Evolutionary conservation across 2,329 filamentous ascomycete genomes (phyloP).

Genomic region (Fusarium keratoplasticum): DNA sequence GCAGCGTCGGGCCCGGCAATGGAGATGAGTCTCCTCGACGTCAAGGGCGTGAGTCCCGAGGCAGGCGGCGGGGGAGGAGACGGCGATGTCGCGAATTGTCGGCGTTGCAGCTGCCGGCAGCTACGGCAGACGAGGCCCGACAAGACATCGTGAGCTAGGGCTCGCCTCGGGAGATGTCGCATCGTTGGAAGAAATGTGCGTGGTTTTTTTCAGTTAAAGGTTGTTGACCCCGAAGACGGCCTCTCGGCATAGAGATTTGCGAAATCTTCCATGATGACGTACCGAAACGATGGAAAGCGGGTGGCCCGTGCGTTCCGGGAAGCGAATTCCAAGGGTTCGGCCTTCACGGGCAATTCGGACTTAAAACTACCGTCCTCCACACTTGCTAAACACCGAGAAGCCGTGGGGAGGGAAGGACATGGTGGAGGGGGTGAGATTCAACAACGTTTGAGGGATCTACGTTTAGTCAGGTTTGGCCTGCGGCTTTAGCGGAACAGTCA

Average conservation of each 20-base stretch:
- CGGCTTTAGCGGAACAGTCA: conserved; percentile 4
- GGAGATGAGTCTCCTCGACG: conserved; percentile 82
- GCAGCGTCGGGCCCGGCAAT: conserved; percentile 83
- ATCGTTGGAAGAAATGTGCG: conserved; percentile 26
- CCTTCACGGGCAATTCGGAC: conserved; percentile 28
- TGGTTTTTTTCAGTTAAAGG: conserved; percentile 9
- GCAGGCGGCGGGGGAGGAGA: conserved; percentile 56
- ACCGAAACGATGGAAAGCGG: conserved; percentile 1
- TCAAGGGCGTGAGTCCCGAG: conserved; percentile 66
- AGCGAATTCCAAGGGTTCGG: not conserved
- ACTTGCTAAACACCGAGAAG: conserved; percentile 5
- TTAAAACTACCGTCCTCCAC: conserved; percentile 6
- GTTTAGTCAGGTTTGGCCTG: not conserved
- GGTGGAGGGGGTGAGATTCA: not conserved
- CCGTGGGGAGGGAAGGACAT: not conserved
- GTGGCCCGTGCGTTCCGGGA: conserved; percentile 33
- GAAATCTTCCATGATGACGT: conserved; percentile 42
- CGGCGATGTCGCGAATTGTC: conserved; percentile 46
- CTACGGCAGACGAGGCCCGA: conserved; percentile 45
- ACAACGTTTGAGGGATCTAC: conserved; percentile 10
- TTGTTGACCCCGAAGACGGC: not conserved
- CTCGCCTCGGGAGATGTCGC: conserved; percentile 41
- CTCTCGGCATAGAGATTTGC: conserved; percentile 26
- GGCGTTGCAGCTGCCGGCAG: conserved; percentile 49
- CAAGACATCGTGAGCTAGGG: conserved; percentile 27